Evolutionary conservation across 768 basidiomycete species (phyloP).

Genomic region (Floccularia luteovirens): DNA sequence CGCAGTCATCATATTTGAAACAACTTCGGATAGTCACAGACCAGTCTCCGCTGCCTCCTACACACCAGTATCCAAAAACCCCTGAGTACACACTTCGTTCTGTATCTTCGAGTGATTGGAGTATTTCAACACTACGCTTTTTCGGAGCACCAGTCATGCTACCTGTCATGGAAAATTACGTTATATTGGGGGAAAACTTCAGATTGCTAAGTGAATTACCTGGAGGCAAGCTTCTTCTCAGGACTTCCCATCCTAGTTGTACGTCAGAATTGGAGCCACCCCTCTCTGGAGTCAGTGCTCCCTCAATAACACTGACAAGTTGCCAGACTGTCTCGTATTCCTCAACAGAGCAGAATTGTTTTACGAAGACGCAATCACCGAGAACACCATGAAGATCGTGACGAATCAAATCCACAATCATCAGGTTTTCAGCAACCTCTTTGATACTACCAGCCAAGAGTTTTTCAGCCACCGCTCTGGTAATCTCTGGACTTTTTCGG

Average conservation of each 20-base stretch:
- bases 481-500: slow-evolving; percentile 58
- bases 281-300: slow-evolving; percentile 32
- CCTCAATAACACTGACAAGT: slow-evolving; percentile 90
- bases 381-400: slow-evolving; percentile 85
- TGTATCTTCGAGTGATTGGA: slow-evolving; percentile 68
- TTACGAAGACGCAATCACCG: slow-evolving; percentile 75
- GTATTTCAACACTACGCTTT: slow-evolving; percentile 85
- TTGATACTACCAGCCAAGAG: slow-evolving; percentile 62
- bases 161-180: slow-evolving; percentile 32
- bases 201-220: slow-evolving; percentile 34
- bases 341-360: slow-evolving; percentile 82
- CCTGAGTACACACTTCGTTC: slow-evolving; percentile 85
- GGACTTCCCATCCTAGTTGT: slow-evolving; percentile 70
- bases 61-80: slow-evolving; percentile 88
- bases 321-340: slow-evolving; percentile 95
- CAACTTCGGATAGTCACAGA: slow-evolving; percentile 92
- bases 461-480: slow-evolving; percentile 58
- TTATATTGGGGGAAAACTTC: background rate
- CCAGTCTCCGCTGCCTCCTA: slow-evolving; percentile 87
- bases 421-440: slow-evolving; percentile 94
- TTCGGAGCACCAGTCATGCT: slow-evolving; percentile 99
- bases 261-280: slow-evolving; percentile 27
- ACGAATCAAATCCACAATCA: slow-evolving; percentile 96
- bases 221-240: slow-evolving; percentile 77
- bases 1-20: slow-evolving; percentile 55